phyloP scores from a whole-genome alignment of 331 rosid species.

The Rosa hybrid region DNA sequence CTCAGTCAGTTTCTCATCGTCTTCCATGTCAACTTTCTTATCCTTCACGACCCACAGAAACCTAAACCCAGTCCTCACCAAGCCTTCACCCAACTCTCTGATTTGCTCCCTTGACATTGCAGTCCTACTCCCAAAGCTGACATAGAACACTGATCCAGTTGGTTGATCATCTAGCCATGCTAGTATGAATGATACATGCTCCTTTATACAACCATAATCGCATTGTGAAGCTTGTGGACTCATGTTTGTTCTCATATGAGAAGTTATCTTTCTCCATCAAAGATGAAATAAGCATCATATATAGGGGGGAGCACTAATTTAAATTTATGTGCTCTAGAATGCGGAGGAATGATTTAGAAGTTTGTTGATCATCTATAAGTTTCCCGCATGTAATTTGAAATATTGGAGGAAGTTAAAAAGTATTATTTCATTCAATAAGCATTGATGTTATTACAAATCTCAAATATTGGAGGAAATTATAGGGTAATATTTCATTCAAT shows the following conservation, averaged over 20 bases:
- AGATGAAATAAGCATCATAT: not conserved
- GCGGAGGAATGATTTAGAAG: too few relatives aligned
- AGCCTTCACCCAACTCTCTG: constrained; percentile 34
- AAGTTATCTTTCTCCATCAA: not conserved
- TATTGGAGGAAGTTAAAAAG: not conserved
- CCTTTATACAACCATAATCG: not conserved
- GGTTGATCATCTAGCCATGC: constrained; percentile 41
- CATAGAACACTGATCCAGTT: constrained; percentile 31
- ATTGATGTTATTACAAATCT: too few relatives aligned
- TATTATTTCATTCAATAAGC: not conserved
- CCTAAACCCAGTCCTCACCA: constrained; percentile 26
- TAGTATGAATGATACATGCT: not conserved
- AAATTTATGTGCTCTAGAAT: too few relatives aligned
- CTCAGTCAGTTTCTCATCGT: constrained; percentile 7
- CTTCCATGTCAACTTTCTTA: constrained; percentile 33
- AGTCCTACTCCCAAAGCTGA: constrained; percentile 45
- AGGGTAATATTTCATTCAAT: too few relatives aligned
- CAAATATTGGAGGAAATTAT: too few relatives aligned
- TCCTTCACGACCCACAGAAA: constrained; percentile 54
- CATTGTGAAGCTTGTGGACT: not conserved
- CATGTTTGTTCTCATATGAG: not conserved
- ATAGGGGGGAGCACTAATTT: too few relatives aligned
- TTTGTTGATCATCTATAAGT: too few relatives aligned
- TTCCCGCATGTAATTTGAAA: not conserved
- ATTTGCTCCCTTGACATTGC: constrained; percentile 35